phyloP scores from a whole-genome alignment of 2,329 filamentous ascomycete species.

The Pyrenophora teres region DNA sequence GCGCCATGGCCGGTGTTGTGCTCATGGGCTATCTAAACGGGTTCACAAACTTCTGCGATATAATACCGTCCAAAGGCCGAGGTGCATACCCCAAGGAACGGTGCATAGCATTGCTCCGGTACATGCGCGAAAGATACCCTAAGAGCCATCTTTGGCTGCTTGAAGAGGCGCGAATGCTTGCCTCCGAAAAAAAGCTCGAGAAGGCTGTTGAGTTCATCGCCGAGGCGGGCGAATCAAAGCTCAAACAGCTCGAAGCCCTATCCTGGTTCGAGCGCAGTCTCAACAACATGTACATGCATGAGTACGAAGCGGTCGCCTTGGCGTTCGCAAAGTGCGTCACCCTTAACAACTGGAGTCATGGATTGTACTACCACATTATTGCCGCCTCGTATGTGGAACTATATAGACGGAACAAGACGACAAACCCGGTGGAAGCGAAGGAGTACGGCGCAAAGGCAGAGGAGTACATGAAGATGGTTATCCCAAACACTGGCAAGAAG shows the following conservation, averaged over 20 bases:
- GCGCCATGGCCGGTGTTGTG: constrained; percentile 82
- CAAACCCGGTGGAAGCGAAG: constrained; percentile 51
- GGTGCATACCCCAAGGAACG: constrained; percentile 70
- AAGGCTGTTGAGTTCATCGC: constrained; percentile 70
- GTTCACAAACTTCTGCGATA: constrained; percentile 84
- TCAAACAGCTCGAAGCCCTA: constrained; percentile 87
- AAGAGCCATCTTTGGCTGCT: constrained; percentile 83
- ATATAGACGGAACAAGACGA: constrained; percentile 66
- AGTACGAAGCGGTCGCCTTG: constrained; percentile 74
- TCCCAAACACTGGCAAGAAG: constrained; percentile 79
- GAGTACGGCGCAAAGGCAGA: constrained; percentile 59
- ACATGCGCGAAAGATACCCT: constrained; percentile 79
- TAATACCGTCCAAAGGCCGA: constrained; percentile 69
- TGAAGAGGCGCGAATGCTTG: constrained; percentile 80
- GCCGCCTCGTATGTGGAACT: constrained; percentile 78
- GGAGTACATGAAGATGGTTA: constrained; percentile 72
- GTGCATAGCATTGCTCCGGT: constrained; percentile 68
- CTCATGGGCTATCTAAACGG: constrained; percentile 88
- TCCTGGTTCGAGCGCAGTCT: constrained; percentile 84
- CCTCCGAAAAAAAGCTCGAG: constrained; percentile 68
- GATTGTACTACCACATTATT: constrained; percentile 87
- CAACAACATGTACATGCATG: constrained; percentile 76
- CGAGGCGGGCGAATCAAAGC: constrained; percentile 65
- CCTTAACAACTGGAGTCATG: constrained; percentile 84
- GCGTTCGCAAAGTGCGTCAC: constrained; percentile 65